Evolutionary conservation across 2,329 filamentous ascomycete species (phyloP).

Genomic region (Metarhizium sp.): DNA sequence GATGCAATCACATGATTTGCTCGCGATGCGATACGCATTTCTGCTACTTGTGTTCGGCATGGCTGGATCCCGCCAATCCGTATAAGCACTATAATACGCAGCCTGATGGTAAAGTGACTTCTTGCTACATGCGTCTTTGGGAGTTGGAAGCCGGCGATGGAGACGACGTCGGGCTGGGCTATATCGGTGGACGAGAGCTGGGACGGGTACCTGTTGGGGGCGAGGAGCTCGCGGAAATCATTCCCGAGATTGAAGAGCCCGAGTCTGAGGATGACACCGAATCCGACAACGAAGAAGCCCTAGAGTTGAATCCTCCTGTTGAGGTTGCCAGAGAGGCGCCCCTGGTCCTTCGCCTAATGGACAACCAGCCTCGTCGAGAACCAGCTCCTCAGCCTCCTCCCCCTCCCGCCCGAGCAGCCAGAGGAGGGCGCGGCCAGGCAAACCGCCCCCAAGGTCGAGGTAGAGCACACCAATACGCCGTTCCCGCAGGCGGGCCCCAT

Average conservation of each 20-base stretch:
- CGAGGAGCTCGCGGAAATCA: not conserved
- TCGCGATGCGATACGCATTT: constrained; percentile 86
- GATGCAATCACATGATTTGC: constrained; percentile 97
- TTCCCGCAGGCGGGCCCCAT: not conserved
- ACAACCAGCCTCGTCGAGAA: constrained; percentile 22
- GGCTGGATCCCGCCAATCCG: constrained; percentile 71
- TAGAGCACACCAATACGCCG: not conserved
- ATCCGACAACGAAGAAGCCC: constrained; percentile 15
- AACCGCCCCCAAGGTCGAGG: not conserved
- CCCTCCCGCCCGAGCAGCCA: not conserved
- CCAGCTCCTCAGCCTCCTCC: constrained; percentile 1
- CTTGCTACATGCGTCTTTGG: constrained; percentile 82
- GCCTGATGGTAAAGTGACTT: constrained; percentile 39
- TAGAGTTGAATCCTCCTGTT: constrained; percentile 22
- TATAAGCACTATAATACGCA: constrained; percentile 79
- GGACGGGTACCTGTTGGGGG: constrained; percentile 1
- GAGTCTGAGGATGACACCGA: constrained; percentile 10
- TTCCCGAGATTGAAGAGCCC: constrained; percentile 11
- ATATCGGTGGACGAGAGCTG: constrained; percentile 26
- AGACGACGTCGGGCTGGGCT: constrained; percentile 37
- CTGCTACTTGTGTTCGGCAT: constrained; percentile 88
- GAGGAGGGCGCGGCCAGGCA: not conserved
- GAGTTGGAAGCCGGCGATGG: constrained; percentile 78
- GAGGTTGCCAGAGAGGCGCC: constrained; percentile 47
- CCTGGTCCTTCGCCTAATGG: constrained; percentile 44